phyloP scores from a whole-genome alignment of 805 yeast genomes.

The Nakazawaea ambrosiae region DNA sequence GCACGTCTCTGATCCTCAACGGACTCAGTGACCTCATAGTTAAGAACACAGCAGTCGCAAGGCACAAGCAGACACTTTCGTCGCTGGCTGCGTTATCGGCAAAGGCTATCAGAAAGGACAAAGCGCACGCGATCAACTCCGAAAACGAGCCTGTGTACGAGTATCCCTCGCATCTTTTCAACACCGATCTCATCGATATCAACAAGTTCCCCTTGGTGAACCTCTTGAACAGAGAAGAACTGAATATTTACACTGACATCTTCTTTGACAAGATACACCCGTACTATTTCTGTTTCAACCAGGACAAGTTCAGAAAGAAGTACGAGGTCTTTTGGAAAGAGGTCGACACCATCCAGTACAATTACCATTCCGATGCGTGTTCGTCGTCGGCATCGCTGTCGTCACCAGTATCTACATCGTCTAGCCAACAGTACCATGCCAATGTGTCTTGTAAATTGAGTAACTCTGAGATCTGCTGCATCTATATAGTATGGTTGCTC shows the following conservation, averaged over 20 bases:
- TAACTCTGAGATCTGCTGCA: constrained; percentile 32
- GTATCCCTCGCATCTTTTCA: constrained; percentile 26
- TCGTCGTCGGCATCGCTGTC: constrained; percentile 1
- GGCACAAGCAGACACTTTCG: constrained; percentile 6
- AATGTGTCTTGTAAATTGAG: constrained; percentile 15
- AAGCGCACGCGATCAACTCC: constrained; percentile 27
- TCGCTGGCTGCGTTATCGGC: constrained; percentile 14
- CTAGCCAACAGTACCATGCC: not conserved
- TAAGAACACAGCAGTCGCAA: constrained; percentile 26
- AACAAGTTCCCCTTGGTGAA: constrained; percentile 32
- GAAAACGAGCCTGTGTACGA: constrained; percentile 27
- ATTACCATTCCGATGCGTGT: constrained; percentile 8
- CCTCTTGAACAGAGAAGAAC: constrained; percentile 25
- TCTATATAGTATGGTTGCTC: constrained; percentile 40
- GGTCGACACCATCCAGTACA: constrained; percentile 14
- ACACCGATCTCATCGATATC: constrained; percentile 23
- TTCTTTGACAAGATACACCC: constrained; percentile 39
- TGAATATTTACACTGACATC: constrained; percentile 27
- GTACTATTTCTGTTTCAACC: constrained; percentile 34
- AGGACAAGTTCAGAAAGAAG: constrained; percentile 22
- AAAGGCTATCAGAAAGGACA: constrained; percentile 24
- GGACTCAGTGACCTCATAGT: constrained; percentile 36
- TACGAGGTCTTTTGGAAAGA: constrained; percentile 35
- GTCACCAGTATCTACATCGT: constrained; percentile 1
- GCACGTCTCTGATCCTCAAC: constrained; percentile 36